These are phyloP conservation scores for Scedosporium minutisporum DNA, from an alignment of 2,329 filamentous ascomycete genomes.

Conservation along the genomic window DNA sequence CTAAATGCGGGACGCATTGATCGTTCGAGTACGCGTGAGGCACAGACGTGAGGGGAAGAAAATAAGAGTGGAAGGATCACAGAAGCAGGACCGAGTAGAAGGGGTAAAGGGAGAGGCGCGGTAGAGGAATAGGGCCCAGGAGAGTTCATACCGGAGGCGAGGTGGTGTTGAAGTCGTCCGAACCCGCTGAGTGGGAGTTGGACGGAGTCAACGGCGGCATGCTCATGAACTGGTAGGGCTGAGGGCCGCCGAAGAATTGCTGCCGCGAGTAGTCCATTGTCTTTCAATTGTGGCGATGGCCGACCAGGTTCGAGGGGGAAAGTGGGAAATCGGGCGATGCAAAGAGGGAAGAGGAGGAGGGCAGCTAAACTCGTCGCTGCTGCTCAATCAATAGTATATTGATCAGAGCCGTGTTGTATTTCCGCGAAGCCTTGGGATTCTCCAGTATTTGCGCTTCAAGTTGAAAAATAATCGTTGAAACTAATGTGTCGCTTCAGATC, in stretches of 20 bases:
- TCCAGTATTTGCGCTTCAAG: too few species aligned
- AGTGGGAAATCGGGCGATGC: background rate
- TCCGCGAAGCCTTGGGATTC: too few species aligned
- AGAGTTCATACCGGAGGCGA: conserved; percentile 42
- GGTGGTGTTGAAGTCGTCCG: conserved; percentile 44
- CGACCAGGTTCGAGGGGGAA: background rate
- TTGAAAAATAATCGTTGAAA: too few species aligned
- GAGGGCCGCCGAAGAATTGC: conserved; percentile 34
- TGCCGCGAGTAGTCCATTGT: conserved; percentile 44
- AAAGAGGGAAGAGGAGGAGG: background rate
- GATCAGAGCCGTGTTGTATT: too few species aligned
- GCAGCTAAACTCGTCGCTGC: background rate
- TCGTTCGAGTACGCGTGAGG: background rate
- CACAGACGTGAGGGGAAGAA: background rate
- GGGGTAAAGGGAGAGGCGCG: conserved; percentile 15
- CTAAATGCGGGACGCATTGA: too few species aligned
- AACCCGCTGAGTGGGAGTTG: conserved; percentile 42
- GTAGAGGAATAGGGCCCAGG: conserved; percentile 6
- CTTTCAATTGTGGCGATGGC: background rate
- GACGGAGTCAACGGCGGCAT: conserved; percentile 46
- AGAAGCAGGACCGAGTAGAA: conserved; percentile 8
- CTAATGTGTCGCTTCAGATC: background rate
- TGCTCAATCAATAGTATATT: too few species aligned
- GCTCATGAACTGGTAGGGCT: conserved; percentile 44
- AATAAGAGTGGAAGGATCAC: conserved; percentile 8